Evolutionary conservation across 768 basidiomycete genomes (phyloP).

Genomic region (Cytidiella melzeri): DNA sequence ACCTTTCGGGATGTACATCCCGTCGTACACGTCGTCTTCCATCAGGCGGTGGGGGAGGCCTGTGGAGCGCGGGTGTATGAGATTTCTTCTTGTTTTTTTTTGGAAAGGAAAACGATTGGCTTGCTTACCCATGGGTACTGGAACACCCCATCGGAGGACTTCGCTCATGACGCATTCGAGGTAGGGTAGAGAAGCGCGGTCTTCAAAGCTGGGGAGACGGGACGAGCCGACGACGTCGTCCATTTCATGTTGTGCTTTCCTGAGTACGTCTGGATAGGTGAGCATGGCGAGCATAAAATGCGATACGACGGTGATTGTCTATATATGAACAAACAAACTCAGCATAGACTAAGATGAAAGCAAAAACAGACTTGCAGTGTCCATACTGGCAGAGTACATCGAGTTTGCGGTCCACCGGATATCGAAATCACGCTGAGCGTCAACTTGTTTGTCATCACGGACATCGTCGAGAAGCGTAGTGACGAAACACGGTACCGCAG

Average conservation of each 20-base stretch:
- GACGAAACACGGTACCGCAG: slow-evolving; percentile 34
- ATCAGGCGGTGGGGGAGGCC: slow-evolving; percentile 60
- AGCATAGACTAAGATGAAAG: background rate
- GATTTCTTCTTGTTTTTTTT: too few relatives aligned
- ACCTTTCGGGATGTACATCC: slow-evolving; percentile 56
- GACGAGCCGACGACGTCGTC: slow-evolving; percentile 50
- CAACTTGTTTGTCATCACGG: slow-evolving; percentile 26
- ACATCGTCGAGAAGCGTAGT: slow-evolving; percentile 51
- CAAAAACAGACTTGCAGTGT: slow-evolving; percentile 40
- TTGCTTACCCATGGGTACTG: slow-evolving; percentile 50
- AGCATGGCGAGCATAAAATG: slow-evolving; percentile 69
- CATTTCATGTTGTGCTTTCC: slow-evolving; percentile 58
- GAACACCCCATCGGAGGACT: slow-evolving; percentile 46
- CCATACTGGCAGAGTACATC: slow-evolving; percentile 65
- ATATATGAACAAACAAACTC: background rate
- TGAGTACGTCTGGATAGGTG: slow-evolving; percentile 48
- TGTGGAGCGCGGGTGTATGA: too few relatives aligned
- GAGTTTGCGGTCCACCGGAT: slow-evolving; percentile 81
- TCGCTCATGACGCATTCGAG: slow-evolving; percentile 53
- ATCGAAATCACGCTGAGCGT: slow-evolving; percentile 49
- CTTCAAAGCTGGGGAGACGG: slow-evolving; percentile 54
- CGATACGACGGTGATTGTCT: slow-evolving; percentile 50
- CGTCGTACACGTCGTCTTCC: slow-evolving; percentile 60
- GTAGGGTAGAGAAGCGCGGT: slow-evolving; percentile 52
- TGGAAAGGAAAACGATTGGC: background rate